These are phyloP conservation scores for Nicotiana knightiana DNA, from an alignment of 257 asterid species.

Conservation along the genomic window DNA sequence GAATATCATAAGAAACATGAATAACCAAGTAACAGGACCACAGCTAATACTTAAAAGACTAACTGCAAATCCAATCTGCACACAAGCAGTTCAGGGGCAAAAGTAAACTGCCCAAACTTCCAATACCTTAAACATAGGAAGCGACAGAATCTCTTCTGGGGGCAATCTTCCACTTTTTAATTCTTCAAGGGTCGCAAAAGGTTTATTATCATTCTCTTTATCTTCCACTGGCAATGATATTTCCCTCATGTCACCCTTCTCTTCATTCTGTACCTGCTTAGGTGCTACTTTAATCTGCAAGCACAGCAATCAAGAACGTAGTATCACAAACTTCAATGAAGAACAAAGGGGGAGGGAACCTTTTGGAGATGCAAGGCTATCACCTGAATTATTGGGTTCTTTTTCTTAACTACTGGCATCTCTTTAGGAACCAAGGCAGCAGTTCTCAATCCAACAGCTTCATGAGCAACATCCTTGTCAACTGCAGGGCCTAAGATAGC, in stretches of 20 bases:
- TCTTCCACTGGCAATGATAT: constrained; percentile 29
- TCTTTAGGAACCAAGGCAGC: constrained; percentile 77
- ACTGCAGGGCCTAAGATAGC: constrained; percentile 85
- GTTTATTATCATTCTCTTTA: constrained; percentile 31
- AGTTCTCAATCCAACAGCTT: constrained; percentile 82
- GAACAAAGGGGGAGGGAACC: not conserved
- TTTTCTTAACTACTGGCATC: constrained; percentile 68
- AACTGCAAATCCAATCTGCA: not conserved
- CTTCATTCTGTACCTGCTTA: constrained; percentile 52
- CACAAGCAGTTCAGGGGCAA: not conserved
- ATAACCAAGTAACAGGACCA: not conserved
- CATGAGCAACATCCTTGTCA: constrained; percentile 76
- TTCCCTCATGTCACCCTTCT: constrained; percentile 25
- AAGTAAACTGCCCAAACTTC: not conserved
- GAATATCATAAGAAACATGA: not conserved
- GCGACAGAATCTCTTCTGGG: constrained; percentile 88
- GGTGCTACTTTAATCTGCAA: constrained; percentile 77
- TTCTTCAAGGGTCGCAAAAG: constrained; percentile 66
- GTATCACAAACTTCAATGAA: not conserved
- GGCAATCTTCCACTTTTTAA: constrained; percentile 68
- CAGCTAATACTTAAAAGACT: not conserved
- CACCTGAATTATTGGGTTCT: constrained; percentile 72
- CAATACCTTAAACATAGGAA: constrained; percentile 84
- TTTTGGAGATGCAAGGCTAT: constrained; percentile 11
- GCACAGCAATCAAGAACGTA: not conserved